Base-by-base conservation (phyloP, 2,329 filamentous ascomycete genomes). In the Hymenoscyphus occultus region DNA sequence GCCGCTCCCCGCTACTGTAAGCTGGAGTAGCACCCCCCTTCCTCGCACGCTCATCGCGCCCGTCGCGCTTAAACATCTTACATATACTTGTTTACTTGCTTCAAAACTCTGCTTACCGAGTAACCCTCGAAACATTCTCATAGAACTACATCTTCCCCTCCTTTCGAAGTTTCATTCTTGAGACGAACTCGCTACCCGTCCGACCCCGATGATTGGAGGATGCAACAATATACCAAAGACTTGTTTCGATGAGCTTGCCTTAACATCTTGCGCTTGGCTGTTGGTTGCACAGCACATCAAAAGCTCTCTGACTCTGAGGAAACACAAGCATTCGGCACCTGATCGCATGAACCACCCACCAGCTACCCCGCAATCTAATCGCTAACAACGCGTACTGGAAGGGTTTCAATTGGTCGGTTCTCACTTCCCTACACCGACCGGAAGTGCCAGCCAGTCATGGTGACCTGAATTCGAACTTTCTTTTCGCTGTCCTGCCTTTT, bases 351-450 rank as follows among this genome's bases (percentile, higher is more conserved):
- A 51, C 45, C 45, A 28, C 19, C 22, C 45, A 28, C 45, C 19
- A 51, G 45, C 45, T 51, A 51, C 45, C 45, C 19, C 19, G 12
- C 45, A 51, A 51, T 51, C 45, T 51, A 51, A 51, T 51, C 45
- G 45, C 45, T 19, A 22, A 51, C n/a, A 51, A 16, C 45, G n/a
- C 45, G 45, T 28, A 51, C n/a, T 19, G 19, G n/a, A n/a, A n/a
- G n/a, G 6, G n/a, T 1, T 48, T 19, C 35, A 2, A n/a, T 48
- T 48, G 45, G 45, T 51, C n/a, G 45, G 45, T 22, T 35, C 35
- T 35, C 9, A 28, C 28, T 28, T 28, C 28, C 28, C 28, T 48
- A 48, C 45, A 51, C 45, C 45, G 45, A 51, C 19, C 7, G 22
- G n/a, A 12, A n/a, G 45, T 51, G 9, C 9, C 19, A 51, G 35